Percentiles rank a stretch among this genome's conserved stretches.
Evolutionary conservation across 129 eudicot genomes (phyloP).

Genomic region (Silybum marianum): DNA sequence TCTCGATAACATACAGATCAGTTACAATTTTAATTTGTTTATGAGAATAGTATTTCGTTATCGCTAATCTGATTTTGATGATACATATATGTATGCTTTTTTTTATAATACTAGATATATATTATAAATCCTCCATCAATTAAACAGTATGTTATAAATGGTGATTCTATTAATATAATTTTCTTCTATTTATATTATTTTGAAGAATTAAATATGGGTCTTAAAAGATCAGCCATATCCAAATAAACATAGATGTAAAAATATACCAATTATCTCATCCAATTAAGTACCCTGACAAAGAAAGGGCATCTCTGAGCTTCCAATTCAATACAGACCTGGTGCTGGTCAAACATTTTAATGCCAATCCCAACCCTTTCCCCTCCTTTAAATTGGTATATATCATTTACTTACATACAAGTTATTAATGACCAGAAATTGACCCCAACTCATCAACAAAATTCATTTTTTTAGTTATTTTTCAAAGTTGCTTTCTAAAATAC

Average conservation of each 20-base stretch:
- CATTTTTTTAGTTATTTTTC: too few species aligned
- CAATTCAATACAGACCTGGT: background rate
- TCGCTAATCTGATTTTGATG: too few species aligned
- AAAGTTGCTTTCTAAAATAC: too few species aligned
- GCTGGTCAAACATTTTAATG: constrained; percentile 5
- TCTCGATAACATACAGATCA: too few species aligned
- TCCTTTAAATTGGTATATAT: background rate
- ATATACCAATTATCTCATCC: background rate
- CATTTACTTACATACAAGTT: background rate
- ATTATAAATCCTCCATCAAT: background rate
- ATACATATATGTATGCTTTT: too few species aligned
- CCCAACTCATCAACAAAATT: too few species aligned
- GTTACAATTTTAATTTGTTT: too few species aligned
- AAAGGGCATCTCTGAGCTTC: background rate
- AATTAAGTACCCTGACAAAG: background rate
- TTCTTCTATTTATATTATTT: background rate
- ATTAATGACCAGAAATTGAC: too few species aligned
- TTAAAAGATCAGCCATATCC: too few species aligned
- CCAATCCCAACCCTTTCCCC: background rate
- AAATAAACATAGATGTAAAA: background rate
- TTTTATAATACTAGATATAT: too few species aligned
- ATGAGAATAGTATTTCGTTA: too few species aligned
- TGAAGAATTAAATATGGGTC: background rate
- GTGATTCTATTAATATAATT: background rate
- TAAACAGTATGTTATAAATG: background rate